Percentiles rank a stretch among this genome's conserved stretches.
Conservation (phyloP, 2,329 filamentous ascomycete genomes). For the Exophiala sideris region DNA sequence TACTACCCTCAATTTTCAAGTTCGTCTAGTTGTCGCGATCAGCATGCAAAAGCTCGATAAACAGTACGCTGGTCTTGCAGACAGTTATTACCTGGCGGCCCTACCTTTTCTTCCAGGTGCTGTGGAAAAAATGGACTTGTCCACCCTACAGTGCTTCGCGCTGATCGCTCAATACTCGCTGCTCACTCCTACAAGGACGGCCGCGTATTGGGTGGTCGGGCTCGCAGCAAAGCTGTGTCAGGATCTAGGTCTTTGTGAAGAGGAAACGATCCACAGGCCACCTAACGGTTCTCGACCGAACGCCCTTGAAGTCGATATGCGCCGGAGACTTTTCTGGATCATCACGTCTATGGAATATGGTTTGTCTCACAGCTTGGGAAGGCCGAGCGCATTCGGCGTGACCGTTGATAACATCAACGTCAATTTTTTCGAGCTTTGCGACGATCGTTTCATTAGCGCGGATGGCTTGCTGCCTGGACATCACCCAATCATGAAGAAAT, state of each 20-base stretch:
- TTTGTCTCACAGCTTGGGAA: constrained; percentile 80
- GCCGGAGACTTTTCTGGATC: constrained; percentile 82
- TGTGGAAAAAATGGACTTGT: constrained; percentile 82
- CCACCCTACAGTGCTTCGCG: constrained; percentile 83
- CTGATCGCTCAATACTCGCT: constrained; percentile 89
- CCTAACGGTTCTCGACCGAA: constrained; percentile 61
- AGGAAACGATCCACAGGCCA: constrained; percentile 74
- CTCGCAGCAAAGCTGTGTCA: constrained; percentile 84
- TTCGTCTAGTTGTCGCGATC: constrained; percentile 90
- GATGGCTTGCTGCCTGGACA: constrained; percentile 68
- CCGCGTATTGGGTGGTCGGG: constrained; percentile 89
- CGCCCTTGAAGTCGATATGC: constrained; percentile 79
- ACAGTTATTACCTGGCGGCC: constrained; percentile 90
- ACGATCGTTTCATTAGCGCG: constrained; percentile 77
- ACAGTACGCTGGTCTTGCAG: constrained; percentile 86
- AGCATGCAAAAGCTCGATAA: constrained; percentile 88
- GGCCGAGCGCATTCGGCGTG: constrained; percentile 80
- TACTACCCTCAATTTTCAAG: constrained; percentile 79
- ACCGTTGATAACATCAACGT: constrained; percentile 80
- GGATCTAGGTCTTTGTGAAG: constrained; percentile 80
- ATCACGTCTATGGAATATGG: constrained; percentile 85
- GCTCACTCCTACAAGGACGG: constrained; percentile 84
- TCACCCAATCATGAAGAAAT: constrained; percentile 74
- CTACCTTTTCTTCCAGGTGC: constrained; percentile 80
- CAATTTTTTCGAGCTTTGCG: constrained; percentile 74